Evolutionary conservation across 768 basidiomycete genomes (phyloP), one percentile per base, ranked within the genome.

Genomic region (Aureoboletus auriporus): DNA sequence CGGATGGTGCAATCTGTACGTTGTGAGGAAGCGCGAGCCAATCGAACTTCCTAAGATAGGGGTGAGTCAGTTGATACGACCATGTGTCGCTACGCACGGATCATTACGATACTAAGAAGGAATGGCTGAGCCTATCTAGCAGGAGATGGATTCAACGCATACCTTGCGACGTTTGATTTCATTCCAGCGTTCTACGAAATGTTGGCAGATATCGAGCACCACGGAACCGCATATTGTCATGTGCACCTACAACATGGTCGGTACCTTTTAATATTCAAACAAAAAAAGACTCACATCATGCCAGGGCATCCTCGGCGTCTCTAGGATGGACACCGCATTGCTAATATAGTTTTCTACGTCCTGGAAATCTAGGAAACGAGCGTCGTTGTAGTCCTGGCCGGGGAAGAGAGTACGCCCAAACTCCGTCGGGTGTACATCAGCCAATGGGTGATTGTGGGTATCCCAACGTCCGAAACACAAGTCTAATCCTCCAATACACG

Each of bases 381-480:
- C 91, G 50, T 98, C 91, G 65, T 96, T 94, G 69, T 87, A 95
- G 61, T 94, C 93, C 66, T 96, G 77, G 5, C 95, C 95, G 0
- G 95, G 90, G 74, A 95, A 98, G 26, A 98, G 74, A 1, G 89
- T 91, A 44, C 75, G 76, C 39, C 67, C 59, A 61, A 93, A 93
- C 57, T 93, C 76, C 2, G 91, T 91, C 0, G 92, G 93, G 62
- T 97, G 93, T 3, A 82, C 89, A 59, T 99, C 95, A 4, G 93
- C 87, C 34, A 97, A 77, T 1, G 93, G 93, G 64, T 93, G 89
- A 35, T 73, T 86, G 61, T 90, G 82, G 0, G 89, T 91, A 69
- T 98, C 96, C 94, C 95, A 99, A 16, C 96, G 86, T 10, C 96
- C 96, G 57, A 93, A 96, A 71, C 93, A 97, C 14, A 96, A 75